Conservation (phyloP, 495 filamentous ascomycete genomes). For the Penicillium robsamsonii region DNA sequence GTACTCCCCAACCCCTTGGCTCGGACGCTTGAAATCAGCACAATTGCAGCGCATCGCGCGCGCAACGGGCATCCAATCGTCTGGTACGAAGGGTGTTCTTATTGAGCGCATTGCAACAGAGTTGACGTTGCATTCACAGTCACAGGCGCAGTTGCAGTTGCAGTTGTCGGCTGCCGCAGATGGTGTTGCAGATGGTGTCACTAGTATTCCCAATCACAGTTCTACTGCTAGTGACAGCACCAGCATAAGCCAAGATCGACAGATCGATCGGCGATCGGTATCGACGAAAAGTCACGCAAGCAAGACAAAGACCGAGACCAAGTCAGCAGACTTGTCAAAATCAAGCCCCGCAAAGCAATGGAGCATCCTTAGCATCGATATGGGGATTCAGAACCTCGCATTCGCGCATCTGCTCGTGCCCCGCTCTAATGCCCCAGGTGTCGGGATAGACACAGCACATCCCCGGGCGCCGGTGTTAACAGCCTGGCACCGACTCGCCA, state of each 20-base stretch:
- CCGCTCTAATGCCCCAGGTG: not conserved
- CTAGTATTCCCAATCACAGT: not conserved
- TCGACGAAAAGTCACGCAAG: not conserved
- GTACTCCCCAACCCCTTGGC: conserved; percentile 22
- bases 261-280: not conserved
- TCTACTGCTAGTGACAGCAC: not conserved
- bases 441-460: not conserved
- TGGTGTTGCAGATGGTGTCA: not conserved
- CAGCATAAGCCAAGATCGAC: not conserved
- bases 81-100: conserved; percentile 50
- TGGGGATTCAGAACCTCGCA: conserved; percentile 84
- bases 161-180: not conserved
- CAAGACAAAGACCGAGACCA: not conserved
- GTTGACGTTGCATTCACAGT: conserved; percentile 14
- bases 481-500: conserved; percentile 38
- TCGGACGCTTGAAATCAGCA: conserved; percentile 41
- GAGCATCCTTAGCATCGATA: conserved; percentile 77
- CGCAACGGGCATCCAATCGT: conserved; percentile 49
- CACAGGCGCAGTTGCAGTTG: not conserved
- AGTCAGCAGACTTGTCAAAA: not conserved
- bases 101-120: conserved; percentile 25
- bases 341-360: conserved; percentile 2
- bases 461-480: conserved; percentile 20
- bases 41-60: conserved; percentile 52
- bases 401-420: conserved; percentile 48